Evolutionary conservation across 2,329 filamentous ascomycete species (phyloP).

Genomic region (Clonostachys chloroleuca): DNA sequence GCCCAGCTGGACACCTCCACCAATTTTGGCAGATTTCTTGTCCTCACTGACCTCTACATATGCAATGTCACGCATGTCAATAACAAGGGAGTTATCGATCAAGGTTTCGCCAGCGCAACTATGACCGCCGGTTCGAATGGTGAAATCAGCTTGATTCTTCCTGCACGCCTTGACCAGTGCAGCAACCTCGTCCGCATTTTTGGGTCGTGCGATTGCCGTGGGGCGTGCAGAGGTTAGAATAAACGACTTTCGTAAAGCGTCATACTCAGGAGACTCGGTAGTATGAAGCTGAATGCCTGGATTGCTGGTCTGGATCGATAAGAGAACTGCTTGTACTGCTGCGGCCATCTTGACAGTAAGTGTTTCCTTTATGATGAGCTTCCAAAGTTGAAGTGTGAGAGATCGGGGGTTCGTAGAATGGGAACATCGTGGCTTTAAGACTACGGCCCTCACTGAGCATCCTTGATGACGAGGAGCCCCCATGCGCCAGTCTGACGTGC

Average conservation of each 20-base stretch:
- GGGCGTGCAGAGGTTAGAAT: background rate
- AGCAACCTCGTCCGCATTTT: background rate
- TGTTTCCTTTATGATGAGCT: too few species aligned
- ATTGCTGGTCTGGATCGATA: background rate
- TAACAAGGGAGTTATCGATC: background rate
- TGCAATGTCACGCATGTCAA: conserved; percentile 2
- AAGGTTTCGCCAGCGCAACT: background rate
- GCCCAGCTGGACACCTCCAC: conserved; percentile 15
- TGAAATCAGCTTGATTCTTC: background rate
- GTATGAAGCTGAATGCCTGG: background rate
- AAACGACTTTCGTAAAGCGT: background rate
- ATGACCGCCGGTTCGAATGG: conserved; percentile 1
- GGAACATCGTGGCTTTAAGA: too few species aligned
- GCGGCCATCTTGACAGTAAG: too few species aligned
- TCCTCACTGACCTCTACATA: background rate
- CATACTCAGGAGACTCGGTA: background rate
- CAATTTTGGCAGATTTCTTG: conserved; percentile 1
- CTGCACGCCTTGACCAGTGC: background rate
- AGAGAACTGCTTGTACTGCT: too few species aligned
- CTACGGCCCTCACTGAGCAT: too few species aligned
- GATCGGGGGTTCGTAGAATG: too few species aligned
- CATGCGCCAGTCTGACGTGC: too few species aligned
- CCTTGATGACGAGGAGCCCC: too few species aligned
- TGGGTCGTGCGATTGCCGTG: background rate
- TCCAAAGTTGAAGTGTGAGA: too few species aligned